These are phyloP conservation scores for Coemansia sp. DNA, from an alignment of 192 early-diverging fungal genomes.

Conservation along the genomic window DNA sequence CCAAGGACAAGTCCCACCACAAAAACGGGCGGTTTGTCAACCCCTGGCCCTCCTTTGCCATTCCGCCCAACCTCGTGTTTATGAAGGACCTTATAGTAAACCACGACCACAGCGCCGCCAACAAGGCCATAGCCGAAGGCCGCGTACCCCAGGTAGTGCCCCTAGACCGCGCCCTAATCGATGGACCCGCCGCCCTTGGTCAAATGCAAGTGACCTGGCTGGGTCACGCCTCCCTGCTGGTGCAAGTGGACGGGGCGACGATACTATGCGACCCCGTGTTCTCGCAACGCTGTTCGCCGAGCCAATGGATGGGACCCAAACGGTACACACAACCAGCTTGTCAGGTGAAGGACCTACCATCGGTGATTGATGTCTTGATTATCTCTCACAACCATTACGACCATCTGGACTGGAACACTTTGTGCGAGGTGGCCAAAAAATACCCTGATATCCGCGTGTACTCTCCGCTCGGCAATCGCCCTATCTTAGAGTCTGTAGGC, in stretches of 20 bases:
- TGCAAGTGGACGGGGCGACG: slow-evolving; percentile 65
- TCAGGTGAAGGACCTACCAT: slow-evolving; percentile 61
- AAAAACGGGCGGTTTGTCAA: slow-evolving; percentile 61
- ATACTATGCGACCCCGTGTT: slow-evolving; percentile 77
- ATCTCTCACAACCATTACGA: slow-evolving; percentile 91
- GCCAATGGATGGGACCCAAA: slow-evolving; percentile 65
- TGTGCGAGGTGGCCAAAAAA: slow-evolving; percentile 54
- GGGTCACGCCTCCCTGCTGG: slow-evolving; percentile 62
- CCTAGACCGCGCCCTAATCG: slow-evolving; percentile 19
- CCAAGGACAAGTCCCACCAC: slow-evolving; percentile 48
- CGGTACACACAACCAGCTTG: slow-evolving; percentile 66
- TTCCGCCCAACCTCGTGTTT: not conserved
- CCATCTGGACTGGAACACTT: slow-evolving; percentile 71
- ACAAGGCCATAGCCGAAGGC: slow-evolving; percentile 28
- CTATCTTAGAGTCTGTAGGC: slow-evolving; percentile 58
- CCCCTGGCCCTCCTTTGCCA: slow-evolving; percentile 61
- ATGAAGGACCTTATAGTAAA: slow-evolving; percentile 15
- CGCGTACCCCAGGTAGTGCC: slow-evolving; percentile 23
- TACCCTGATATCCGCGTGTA: slow-evolving; percentile 59
- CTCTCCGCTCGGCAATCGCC: slow-evolving; percentile 75
- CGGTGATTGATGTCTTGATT: slow-evolving; percentile 66
- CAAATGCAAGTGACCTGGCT: slow-evolving; percentile 58
- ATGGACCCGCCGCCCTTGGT: slow-evolving; percentile 3
- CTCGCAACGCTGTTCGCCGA: slow-evolving; percentile 70
- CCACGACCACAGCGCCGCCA: slow-evolving; percentile 7